phyloP scores from a whole-genome alignment of 1,139 yeast genomes.

The Hansenula anomala region DNA sequence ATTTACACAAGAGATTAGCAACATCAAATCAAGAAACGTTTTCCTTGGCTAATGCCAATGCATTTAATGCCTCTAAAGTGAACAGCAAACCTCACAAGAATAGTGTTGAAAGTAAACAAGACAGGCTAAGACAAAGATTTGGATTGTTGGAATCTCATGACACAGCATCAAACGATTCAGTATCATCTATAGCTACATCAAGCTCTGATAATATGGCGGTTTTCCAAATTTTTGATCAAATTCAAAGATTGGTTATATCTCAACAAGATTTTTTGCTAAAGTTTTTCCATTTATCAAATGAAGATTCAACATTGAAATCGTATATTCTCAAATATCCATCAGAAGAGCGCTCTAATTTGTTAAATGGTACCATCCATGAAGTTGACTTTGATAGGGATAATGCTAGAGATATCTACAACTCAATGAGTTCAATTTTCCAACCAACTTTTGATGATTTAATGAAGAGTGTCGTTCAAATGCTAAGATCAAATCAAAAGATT shows the following conservation, averaged over 20 bases:
- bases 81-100: background rate
- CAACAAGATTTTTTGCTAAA: constrained; percentile 63
- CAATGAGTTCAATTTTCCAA: constrained; percentile 54
- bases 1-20: constrained; percentile 14
- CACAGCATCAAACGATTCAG: background rate
- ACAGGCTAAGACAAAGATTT: constrained; percentile 14
- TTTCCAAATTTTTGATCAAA: constrained; percentile 23
- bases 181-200: background rate
- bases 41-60: constrained; percentile 13
- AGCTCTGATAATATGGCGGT: background rate
- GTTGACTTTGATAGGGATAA: constrained; percentile 50
- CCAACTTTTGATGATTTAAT: constrained; percentile 40
- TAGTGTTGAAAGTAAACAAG: constrained; percentile 7
- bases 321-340: constrained; percentile 33
- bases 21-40: constrained; percentile 11
- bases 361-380: constrained; percentile 24
- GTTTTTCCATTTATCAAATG: constrained; percentile 61
- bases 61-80: constrained; percentile 4
- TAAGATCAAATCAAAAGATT: constrained; percentile 33
- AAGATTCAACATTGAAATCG: constrained; percentile 41
- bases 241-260: constrained; percentile 40
- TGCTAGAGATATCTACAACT: constrained; percentile 47
- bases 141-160: constrained; percentile 14
- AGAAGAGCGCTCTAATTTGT: constrained; percentile 7
- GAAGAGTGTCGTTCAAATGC: constrained; percentile 28